These are phyloP conservation scores for Paulownia fortunei DNA, from an alignment of 257 asterid genomes.

Conservation along the genomic window DNA sequence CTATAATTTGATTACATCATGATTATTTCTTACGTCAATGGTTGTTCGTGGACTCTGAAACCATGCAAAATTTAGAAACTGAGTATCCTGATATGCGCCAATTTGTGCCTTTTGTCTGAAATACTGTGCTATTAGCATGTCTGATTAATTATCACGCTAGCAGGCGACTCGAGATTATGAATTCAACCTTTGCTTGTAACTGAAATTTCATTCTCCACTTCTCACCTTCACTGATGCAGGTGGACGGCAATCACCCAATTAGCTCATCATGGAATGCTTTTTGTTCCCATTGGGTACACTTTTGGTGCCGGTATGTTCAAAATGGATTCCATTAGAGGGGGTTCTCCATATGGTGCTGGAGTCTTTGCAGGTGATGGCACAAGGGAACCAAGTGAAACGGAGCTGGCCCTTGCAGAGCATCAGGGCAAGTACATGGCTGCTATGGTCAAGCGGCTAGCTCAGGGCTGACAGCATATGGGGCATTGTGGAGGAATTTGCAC, in stretches of 20 bases:
- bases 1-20: too few species aligned
- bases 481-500: not conserved
- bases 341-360: conserved; percentile 78
- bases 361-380: conserved; percentile 70
- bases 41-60: too few species aligned
- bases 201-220: not conserved
- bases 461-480: conserved; percentile 45
- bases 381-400: conserved; percentile 54
- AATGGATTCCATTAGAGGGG: conserved; percentile 71
- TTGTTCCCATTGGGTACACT: conserved; percentile 79
- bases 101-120: not conserved
- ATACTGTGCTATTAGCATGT: not conserved
- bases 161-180: too few species aligned
- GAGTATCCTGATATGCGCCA: not conserved
- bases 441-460: conserved; percentile 52
- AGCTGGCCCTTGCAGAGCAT: conserved; percentile 70
- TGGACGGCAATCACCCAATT: conserved; percentile 83
- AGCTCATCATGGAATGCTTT: conserved; percentile 85
- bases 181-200: not conserved
- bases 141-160: not conserved
- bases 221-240: conserved; percentile 30
- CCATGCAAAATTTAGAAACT: not conserved
- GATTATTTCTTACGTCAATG: too few species aligned
- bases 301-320: conserved; percentile 86
- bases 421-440: conserved; percentile 76